Base-by-base conservation (phyloP, 805 yeast species). In the Starmerella sp. region DNA sequence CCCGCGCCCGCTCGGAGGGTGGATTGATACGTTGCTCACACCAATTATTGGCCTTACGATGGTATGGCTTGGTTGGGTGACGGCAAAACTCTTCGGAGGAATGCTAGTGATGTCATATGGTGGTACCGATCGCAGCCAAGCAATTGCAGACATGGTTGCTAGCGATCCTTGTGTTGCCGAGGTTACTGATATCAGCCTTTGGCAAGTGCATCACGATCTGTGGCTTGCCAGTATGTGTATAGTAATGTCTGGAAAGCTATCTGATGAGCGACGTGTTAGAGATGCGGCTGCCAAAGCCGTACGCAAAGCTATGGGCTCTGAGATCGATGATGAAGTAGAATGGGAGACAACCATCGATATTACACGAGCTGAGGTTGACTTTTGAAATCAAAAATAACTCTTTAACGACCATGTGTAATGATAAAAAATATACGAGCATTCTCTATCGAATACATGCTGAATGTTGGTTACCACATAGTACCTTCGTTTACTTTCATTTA, bases 191-290 rank as follows among this genome's bases (percentile, higher is more conserved):
- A 58, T 69, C 32, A 60, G 69, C 22, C 60, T 73, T 51, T 73
- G 75, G 75, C 75, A 72, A 63, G 76, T 73, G 37, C 77, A 73
- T 55, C 69, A 72, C 53, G 71, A 66, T 15, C 64, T 73, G 41
- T 73, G 73, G 70, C 65, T 73, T 30, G 73, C 72, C n/a, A 62
- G 65, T 37, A 61, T 71, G 63, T 61, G 64, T 22, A 60, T 73
- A 17, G 58, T 57, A 31, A 65, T 72, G 63, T 45, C 60, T 6
- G 73, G 75, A 38, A 54, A 64, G 17, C 57, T 61, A 39, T 66
- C 56, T 6, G 71, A 69, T 49, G 72, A 69, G 57, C 55, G 60
- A 6, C 59, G 62, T 4, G 63, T 71, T 14, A 66, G 74, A n/a
- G 57, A 61, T 30, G 41, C 43, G 50, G 71, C 71, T 31, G 62